These are phyloP conservation scores for Guillardia theta DNA, from an alignment of 78 protist species.

Conservation along the genomic window DNA sequence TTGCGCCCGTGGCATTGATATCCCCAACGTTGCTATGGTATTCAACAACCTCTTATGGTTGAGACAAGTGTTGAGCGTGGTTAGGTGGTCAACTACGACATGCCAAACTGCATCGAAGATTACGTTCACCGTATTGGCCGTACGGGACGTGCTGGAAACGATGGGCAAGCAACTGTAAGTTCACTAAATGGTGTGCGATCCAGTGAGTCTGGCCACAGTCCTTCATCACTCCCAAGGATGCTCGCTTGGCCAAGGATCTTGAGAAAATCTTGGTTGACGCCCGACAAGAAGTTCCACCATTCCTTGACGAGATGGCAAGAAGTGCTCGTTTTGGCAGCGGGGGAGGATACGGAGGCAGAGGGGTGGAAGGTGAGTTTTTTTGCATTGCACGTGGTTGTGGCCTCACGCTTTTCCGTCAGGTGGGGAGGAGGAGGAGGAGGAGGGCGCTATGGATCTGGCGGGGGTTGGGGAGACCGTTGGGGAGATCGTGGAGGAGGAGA, in stretches of 20 bases:
- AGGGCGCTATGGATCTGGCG: neutral
- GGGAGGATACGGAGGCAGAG: neutral
- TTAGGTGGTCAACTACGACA: slow-evolving; percentile 52
- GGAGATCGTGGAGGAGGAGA: slow-evolving; percentile 6
- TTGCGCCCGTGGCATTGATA: slow-evolving; percentile 66
- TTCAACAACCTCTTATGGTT: no score
- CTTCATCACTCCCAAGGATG: slow-evolving; percentile 22
- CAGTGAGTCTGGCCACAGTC: no score
- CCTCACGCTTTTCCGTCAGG: no score
- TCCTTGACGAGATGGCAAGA: neutral
- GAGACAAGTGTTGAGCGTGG: no score
- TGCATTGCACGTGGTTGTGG: no score
- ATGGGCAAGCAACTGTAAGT: neutral
- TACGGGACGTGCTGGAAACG: slow-evolving; percentile 41
- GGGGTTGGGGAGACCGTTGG: neutral
- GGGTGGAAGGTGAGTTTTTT: no score
- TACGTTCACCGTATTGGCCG: slow-evolving; percentile 48
- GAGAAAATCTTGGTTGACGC: slow-evolving; percentile 20
- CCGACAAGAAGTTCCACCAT: slow-evolving; percentile 16
- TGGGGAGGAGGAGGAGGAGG: neutral
- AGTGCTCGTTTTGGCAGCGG: neutral
- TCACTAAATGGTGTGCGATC: no score
- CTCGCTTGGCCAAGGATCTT: neutral
- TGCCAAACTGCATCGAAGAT: slow-evolving; percentile 35
- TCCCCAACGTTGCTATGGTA: slow-evolving; percentile 42